phyloP scores from a whole-genome alignment of 1,139 yeast genomes.

The Pichia sorboxylosa region DNA sequence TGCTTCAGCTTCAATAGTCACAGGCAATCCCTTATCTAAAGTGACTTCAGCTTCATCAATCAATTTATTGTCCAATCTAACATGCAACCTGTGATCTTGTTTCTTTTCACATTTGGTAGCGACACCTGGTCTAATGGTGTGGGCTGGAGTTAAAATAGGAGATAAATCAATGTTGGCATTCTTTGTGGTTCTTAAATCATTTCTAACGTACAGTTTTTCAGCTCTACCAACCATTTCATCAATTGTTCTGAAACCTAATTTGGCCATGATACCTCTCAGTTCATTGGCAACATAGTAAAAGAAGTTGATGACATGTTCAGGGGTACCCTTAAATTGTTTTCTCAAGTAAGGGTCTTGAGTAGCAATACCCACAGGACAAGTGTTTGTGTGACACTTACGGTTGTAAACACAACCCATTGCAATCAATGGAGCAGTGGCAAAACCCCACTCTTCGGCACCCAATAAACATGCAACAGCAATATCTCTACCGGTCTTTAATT shows the following conservation, averaged over 20 bases:
- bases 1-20: conserved; percentile 82
- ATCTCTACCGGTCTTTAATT: conserved; percentile 90
- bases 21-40: conserved; percentile 87
- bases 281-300: conserved; percentile 92
- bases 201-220: conserved; percentile 77
- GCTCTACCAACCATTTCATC: conserved; percentile 98
- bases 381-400: conserved; percentile 85
- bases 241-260: conserved; percentile 86
- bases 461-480: conserved; percentile 89
- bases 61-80: conserved; percentile 87
- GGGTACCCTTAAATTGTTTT: conserved; percentile 88
- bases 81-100: conserved; percentile 89
- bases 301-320: conserved; percentile 96
- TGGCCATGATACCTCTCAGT: conserved; percentile 85
- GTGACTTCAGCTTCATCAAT: conserved; percentile 93
- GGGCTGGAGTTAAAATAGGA: conserved; percentile 94
- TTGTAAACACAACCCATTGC: conserved; percentile 97
- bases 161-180: conserved; percentile 84
- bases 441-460: conserved; percentile 98
- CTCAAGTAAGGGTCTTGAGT: conserved; percentile 95
- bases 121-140: conserved; percentile 94
- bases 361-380: conserved; percentile 98
- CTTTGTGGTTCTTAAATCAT: conserved; percentile 77
- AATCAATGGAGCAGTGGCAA: conserved; percentile 93
- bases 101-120: conserved; percentile 87